phyloP scores from a whole-genome alignment of 257 asterid genomes.

The Plectranthus barbatus region DNA sequence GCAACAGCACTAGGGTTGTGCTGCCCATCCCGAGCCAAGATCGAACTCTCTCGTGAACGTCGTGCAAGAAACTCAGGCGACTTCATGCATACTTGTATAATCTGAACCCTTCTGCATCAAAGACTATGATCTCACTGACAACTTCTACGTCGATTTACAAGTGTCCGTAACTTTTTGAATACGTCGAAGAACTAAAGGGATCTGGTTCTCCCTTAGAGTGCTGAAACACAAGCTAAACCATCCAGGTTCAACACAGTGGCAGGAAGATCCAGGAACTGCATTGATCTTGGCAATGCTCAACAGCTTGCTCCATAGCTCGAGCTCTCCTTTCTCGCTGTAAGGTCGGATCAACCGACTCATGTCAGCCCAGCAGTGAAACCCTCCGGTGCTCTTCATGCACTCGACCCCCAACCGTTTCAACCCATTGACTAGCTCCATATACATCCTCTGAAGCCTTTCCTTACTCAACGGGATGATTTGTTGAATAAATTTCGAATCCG shows the following conservation, averaged over 20 bases:
- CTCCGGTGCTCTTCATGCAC: constrained; percentile 36
- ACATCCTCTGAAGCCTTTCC: constrained; percentile 39
- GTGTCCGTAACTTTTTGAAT: constrained; percentile 33
- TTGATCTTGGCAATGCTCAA: constrained; percentile 38
- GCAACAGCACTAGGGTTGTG: not conserved
- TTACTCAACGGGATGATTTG: constrained; percentile 20
- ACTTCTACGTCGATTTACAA: constrained; percentile 28
- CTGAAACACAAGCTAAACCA: constrained; percentile 54
- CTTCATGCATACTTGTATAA: not conserved
- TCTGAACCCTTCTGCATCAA: not conserved
- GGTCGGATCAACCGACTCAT: constrained; percentile 47
- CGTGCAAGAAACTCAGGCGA: not conserved
- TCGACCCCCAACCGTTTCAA: constrained; percentile 40
- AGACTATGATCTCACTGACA: not conserved
- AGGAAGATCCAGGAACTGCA: constrained; percentile 51
- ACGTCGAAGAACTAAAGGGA: constrained; percentile 37
- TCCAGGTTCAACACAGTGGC: constrained; percentile 62
- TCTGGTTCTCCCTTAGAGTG: constrained; percentile 28
- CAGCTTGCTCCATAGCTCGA: constrained; percentile 51
- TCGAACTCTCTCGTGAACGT: not conserved
- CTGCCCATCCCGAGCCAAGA: not conserved
- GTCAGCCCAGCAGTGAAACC: constrained; percentile 58
- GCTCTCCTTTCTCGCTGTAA: constrained; percentile 51
- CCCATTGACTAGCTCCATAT: constrained; percentile 31
- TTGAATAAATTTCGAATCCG: constrained; percentile 34